Conservation (phyloP, 2,329 filamentous ascomycete species). For the Penicillium griseofulvum region DNA sequence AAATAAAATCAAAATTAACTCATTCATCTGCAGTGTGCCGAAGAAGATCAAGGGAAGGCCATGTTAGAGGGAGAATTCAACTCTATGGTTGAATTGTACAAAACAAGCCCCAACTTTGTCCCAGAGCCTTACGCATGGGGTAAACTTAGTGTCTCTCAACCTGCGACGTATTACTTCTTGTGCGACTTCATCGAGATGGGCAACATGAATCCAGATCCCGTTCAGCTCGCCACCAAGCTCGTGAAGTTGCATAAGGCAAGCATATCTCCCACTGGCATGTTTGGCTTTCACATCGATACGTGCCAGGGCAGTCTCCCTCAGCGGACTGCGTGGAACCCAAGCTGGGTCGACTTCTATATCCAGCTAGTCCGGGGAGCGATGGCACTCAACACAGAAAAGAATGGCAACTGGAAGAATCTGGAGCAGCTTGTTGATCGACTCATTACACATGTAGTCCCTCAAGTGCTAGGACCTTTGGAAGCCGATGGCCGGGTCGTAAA, state of each 20-base stretch:
- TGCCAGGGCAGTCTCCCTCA: slow-evolving; percentile 32
- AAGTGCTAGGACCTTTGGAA: slow-evolving; percentile 23
- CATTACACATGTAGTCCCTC: slow-evolving; percentile 18
- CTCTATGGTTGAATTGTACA: background rate
- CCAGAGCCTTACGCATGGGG: background rate
- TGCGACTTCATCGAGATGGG: background rate
- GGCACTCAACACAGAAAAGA: slow-evolving; percentile 28
- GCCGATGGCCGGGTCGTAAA: slow-evolving; percentile 26
- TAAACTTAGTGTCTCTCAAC: background rate
- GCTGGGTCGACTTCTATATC: slow-evolving; percentile 38
- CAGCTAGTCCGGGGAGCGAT: slow-evolving; percentile 32
- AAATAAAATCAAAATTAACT: background rate
- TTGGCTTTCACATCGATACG: slow-evolving; percentile 39
- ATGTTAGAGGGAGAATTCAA: background rate
- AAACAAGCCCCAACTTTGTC: background rate
- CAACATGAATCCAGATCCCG: background rate
- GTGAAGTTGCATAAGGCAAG: slow-evolving; percentile 23
- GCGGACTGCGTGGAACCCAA: slow-evolving; percentile 29
- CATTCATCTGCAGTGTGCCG: background rate
- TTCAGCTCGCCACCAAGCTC: background rate
- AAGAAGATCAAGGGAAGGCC: background rate
- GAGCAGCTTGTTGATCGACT: slow-evolving; percentile 29
- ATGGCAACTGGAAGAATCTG: slow-evolving; percentile 34
- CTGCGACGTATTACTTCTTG: background rate
- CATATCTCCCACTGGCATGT: slow-evolving; percentile 32